Base-by-base conservation (phyloP, 179 eudicot species). In the Actinidia arguta region DNA sequence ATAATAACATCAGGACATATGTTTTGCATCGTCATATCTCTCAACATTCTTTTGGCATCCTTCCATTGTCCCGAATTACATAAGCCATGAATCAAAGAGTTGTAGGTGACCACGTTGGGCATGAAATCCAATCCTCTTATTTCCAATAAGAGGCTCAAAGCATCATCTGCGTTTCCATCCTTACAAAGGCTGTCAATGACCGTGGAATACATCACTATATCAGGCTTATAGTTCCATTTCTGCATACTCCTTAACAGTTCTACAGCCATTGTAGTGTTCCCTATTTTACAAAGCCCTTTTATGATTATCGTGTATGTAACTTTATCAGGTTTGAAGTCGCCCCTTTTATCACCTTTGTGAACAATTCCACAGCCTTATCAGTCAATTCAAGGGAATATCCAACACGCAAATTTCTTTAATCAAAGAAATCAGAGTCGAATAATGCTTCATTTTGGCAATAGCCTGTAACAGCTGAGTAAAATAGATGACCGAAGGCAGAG, bases 51-150 rank as follows among this genome's bases (percentile, higher is more conserved):
- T 3, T 47, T 69, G 12, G 73, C 73, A 0, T 69, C 50, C 73
- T 69, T 8, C 73, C 73, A 69, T 42, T 0, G 51, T 17, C 73
- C 51, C 8, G 46, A 31, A 18, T 31, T 66, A 7, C 70, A 66
- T 39, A 68, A 68, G n/a, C 73, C 73, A 68, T 39, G 73, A 42
- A 68, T 68, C 73, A 39, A 17, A 18, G 73, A 42, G 25, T 69
- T 69, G 22, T 42, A 69, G 50, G 51, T 69, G n/a, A 69, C 18
- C 50, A 69, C 48, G 6, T 69, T 17, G 39, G 73, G 73, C 13
- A 69, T 66, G 42, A 69, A 24, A 20, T 69, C 14, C 73, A 4
- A 18, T 24, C 17, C 24, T 39, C 13, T 42, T 48, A 42, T 69
- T 20, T 69, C 73, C 20, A 20, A 39, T 42, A 69, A 69, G 47